phyloP scores from a whole-genome alignment of 139 green algal genomes.

The Deuterostichococcus epilithicus region DNA sequence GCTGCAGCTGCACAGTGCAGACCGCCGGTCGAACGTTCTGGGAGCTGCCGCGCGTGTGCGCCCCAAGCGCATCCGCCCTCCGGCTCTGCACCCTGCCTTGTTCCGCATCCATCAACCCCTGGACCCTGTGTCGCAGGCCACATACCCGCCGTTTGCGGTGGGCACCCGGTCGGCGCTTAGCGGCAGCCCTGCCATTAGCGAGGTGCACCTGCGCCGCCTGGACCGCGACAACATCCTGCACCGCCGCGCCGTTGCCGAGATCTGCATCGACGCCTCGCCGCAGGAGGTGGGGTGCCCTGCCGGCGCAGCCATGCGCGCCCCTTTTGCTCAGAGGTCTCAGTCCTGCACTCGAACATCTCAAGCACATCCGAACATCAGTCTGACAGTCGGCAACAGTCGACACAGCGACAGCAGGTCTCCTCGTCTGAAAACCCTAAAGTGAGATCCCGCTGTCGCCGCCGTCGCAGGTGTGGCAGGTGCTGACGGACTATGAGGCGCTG shows the following conservation, averaged over 20 bases:
- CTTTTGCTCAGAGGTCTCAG: too few species aligned
- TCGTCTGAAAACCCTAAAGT: background rate
- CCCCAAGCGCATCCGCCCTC: too few species aligned
- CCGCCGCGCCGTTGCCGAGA: slow-evolving; percentile 35
- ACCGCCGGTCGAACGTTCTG: slow-evolving; percentile 13
- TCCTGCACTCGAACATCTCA: too few species aligned
- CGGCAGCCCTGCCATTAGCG: background rate
- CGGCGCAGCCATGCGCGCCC: too few species aligned
- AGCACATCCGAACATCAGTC: too few species aligned
- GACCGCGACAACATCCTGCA: slow-evolving; percentile 42
- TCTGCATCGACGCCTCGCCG: slow-evolving; percentile 34
- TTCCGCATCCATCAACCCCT: too few species aligned
- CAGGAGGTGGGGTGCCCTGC: slow-evolving; percentile 5
- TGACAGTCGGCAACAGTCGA: too few species aligned
- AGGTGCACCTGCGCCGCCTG: slow-evolving; percentile 51
- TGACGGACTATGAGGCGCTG: slow-evolving; percentile 55
- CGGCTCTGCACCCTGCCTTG: too few species aligned
- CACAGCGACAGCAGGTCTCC: too few species aligned
- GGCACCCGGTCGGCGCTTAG: background rate
- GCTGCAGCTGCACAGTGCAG: slow-evolving; percentile 24
- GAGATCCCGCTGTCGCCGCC: background rate
- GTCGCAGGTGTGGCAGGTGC: slow-evolving; percentile 42
- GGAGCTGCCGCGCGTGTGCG: too few species aligned
- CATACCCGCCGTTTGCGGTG: background rate
- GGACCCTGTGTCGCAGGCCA: background rate